Base-by-base conservation (phyloP, 495 filamentous ascomycete species). In the Usnea hakonensis region DNA sequence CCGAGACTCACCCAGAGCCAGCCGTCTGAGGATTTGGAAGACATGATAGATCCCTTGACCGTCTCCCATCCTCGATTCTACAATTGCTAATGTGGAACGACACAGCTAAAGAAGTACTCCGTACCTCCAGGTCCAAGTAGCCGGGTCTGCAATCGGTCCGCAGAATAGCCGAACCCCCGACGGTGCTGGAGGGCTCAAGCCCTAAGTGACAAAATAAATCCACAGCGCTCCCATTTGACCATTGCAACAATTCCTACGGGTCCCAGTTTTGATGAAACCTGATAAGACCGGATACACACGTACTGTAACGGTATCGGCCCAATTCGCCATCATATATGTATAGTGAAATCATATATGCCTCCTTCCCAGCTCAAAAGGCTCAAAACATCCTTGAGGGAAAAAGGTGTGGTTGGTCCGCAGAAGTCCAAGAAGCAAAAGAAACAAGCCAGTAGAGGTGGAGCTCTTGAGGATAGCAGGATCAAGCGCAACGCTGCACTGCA, bases 361-460 rank as follows among this genome's bases (percentile, higher is more conserved):
- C 90, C 92, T 64, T 98, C 94, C 10, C 94, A 98, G 75, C 81
- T 98, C 21, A 97, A 97, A 74, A 90, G 91, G 75, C 83, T 98
- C 19, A 98, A 96, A 75, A 79, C 87, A 61, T 96, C 91, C 8
- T 81, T 98, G 16, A 82, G 84, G 62, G 89, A 95, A 35, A 89
- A 91, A 61, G 93, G 94, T 28, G 85, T 97, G 36, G 85, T 90
- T 53, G 89, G 90, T 3, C 90, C 89, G 6, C 91, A 92, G 69
- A 83, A 95, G 69, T 94, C 90, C 23, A 96, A 96, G 70, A 96
- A 95, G 74, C 84, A 96, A 68, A 89, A 87, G 70, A 88, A 86
- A 68, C 82, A 88, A 72, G 84, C 85, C 72, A 81, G 80, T 41
- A 85, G 86, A 70, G 79, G 83, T 70, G 82, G 82, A 43, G 79